phyloP scores from a whole-genome alignment of 2,329 filamentous ascomycete species.

The Paramyrothecium sp. region DNA sequence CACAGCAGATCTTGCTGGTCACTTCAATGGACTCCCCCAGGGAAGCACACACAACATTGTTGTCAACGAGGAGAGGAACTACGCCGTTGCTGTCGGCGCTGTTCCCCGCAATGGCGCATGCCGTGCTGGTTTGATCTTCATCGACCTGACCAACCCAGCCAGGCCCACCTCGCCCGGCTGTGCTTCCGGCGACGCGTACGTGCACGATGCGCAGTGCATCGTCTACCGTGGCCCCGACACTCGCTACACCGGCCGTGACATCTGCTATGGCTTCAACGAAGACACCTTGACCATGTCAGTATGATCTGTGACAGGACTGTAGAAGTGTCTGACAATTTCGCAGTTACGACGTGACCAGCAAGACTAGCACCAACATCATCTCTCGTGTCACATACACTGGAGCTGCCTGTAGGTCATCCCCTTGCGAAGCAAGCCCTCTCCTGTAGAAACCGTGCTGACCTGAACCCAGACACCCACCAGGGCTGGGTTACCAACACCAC shows the following conservation, averaged over 20 bases:
- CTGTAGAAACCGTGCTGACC: not conserved
- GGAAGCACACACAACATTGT: conserved; percentile 39
- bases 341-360: conserved; percentile 42
- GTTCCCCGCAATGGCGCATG: conserved; percentile 45
- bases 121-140: conserved; percentile 35
- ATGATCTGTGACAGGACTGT: no score
- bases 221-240: conserved; percentile 48
- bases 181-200: conserved; percentile 46
- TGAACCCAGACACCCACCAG: conserved; percentile 47
- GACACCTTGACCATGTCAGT: conserved; percentile 42
- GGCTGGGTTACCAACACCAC: conserved; percentile 48
- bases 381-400: conserved; percentile 55
- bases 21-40: conserved; percentile 21
- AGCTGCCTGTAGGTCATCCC: conserved; percentile 31
- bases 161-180: conserved; percentile 49
- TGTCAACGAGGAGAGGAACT: conserved; percentile 27
- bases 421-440: no score
- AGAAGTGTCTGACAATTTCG: no score
- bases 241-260: conserved; percentile 42
- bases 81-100: conserved; percentile 44
- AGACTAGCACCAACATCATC: conserved; percentile 43
- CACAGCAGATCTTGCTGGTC: conserved; percentile 27
- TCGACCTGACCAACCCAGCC: conserved; percentile 42
- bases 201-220: conserved; percentile 54
- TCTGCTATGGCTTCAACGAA: conserved; percentile 23